Percentiles rank a stretch among this genome's conserved stretches.
These are phyloP conservation scores for Phaeosphaeria sp. DNA, from an alignment of 2,329 filamentous ascomycete species.

Conservation along the genomic window DNA sequence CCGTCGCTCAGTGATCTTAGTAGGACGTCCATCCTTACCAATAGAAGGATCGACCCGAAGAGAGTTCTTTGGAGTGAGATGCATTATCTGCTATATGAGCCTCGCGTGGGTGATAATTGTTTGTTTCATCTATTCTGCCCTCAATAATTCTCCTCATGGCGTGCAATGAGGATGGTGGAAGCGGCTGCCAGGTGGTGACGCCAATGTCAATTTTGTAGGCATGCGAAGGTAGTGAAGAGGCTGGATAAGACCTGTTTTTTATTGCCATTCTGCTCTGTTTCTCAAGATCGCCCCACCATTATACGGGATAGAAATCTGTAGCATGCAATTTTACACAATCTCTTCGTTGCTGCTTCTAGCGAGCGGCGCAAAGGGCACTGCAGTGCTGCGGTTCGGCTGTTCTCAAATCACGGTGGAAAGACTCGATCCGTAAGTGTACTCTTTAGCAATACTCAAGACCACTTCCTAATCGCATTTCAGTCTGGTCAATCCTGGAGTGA, in stretches of 20 bases:
- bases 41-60: neutral
- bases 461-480: neutral
- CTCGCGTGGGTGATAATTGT: neutral
- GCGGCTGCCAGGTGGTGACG: neutral
- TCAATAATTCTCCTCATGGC: neutral
- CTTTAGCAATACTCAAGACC: neutral
- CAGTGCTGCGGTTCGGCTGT: constrained; percentile 32
- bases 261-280: neutral
- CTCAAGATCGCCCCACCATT: no score
- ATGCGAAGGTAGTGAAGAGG: neutral
- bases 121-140: neutral
- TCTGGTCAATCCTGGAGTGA: constrained; percentile 26
- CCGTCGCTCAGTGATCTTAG: no score
- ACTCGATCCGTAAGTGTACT: constrained; percentile 18
- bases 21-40: no score
- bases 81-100: neutral
- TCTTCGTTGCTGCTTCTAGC: neutral
- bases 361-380: neutral
- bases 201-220: neutral
- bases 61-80: neutral
- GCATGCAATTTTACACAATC: neutral
- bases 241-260: neutral
- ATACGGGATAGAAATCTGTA: neutral
- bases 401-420: constrained; percentile 27
- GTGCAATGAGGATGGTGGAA: neutral